These are phyloP conservation scores for Penicillium soppii DNA, from an alignment of 495 filamentous ascomycete genomes.

Conservation along the genomic window DNA sequence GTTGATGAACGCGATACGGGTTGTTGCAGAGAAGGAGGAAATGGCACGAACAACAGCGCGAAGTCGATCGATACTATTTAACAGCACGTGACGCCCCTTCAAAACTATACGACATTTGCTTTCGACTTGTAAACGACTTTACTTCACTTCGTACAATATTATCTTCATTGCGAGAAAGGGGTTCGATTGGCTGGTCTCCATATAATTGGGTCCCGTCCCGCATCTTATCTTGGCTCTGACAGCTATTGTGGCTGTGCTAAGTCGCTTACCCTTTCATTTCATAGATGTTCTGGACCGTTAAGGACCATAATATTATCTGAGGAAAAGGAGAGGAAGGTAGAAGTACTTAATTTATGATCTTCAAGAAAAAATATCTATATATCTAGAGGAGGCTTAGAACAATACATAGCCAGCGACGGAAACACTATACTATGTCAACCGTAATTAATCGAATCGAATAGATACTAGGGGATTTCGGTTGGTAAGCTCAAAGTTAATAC, in stretches of 20 bases:
- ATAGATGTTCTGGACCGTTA: too few species aligned
- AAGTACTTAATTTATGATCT: too few species aligned
- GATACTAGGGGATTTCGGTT: too few species aligned
- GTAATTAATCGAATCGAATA: too few species aligned
- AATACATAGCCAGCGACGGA: too few species aligned
- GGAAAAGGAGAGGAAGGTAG: too few species aligned
- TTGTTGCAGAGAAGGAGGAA: neutral
- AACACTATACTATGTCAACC: too few species aligned
- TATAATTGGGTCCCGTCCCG: constrained; percentile 2
- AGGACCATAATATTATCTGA: too few species aligned
- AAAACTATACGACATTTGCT: neutral
- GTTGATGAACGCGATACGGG: neutral
- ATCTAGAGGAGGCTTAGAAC: too few species aligned
- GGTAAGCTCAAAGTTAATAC: too few species aligned
- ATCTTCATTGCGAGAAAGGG: neutral
- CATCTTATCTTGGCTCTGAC: constrained; percentile 8
- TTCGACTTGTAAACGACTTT: neutral
- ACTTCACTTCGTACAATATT: neutral
- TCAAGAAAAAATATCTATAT: too few species aligned
- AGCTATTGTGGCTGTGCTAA: constrained; percentile 13
- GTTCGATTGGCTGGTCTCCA: neutral
- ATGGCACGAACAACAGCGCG: too few species aligned
- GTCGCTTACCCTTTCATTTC: constrained; percentile 2
- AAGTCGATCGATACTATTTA: neutral
- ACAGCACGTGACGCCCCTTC: neutral